phyloP scores from a whole-genome alignment of 2,329 filamentous ascomycete genomes.

The Trichoderma cornu-damae region DNA sequence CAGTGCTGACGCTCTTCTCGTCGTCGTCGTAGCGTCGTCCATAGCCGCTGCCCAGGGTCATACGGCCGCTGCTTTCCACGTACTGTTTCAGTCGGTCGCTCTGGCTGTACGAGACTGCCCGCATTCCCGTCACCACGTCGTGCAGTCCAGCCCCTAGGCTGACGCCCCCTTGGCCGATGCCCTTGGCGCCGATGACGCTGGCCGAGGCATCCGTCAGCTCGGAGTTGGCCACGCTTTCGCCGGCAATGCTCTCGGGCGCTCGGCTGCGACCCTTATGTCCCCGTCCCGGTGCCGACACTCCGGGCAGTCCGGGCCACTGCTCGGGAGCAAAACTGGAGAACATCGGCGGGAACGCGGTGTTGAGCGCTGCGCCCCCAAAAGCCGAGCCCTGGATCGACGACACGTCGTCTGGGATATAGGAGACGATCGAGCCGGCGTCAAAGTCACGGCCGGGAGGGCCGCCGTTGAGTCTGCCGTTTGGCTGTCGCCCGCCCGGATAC shows the following conservation, averaged over 20 bases:
- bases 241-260: slow-evolving; percentile 73
- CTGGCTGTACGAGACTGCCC: slow-evolving; percentile 54
- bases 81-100: slow-evolving; percentile 87
- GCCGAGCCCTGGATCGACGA: slow-evolving; percentile 93
- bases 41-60: slow-evolving; percentile 61
- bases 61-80: slow-evolving; percentile 75
- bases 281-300: slow-evolving; percentile 56
- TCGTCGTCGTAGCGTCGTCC: slow-evolving; percentile 79
- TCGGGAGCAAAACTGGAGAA: slow-evolving; percentile 89
- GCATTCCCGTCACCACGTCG: slow-evolving; percentile 62
- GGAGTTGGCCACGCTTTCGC: slow-evolving; percentile 86
- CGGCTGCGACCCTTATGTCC: slow-evolving; percentile 63
- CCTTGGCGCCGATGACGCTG: slow-evolving; percentile 70
- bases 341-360: slow-evolving; percentile 78
- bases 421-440: slow-evolving; percentile 83
- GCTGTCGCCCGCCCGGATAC: slow-evolving; percentile 42
- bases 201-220: slow-evolving; percentile 81
- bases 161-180: slow-evolving; percentile 77
- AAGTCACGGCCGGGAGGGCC: slow-evolving; percentile 47
- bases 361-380: slow-evolving; percentile 75
- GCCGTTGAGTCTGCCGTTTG: slow-evolving; percentile 40
- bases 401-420: slow-evolving; percentile 94
- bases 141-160: slow-evolving; percentile 78
- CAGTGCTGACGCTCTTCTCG: slow-evolving; percentile 91
- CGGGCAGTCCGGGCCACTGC: slow-evolving; percentile 77